Base-by-base conservation (phyloP, 805 yeast genomes). In the Pichia occidentalis region DNA sequence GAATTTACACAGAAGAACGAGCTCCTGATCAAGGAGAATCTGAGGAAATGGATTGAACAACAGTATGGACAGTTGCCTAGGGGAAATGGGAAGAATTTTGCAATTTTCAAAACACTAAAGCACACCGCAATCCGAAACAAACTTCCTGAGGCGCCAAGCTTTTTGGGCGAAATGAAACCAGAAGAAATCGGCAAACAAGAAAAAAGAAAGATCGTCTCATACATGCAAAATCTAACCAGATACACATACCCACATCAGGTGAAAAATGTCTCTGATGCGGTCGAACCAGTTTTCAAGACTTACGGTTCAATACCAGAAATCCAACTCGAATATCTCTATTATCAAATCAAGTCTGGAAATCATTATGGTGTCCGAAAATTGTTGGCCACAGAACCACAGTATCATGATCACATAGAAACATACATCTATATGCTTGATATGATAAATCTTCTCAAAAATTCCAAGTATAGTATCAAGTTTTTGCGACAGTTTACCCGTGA, bases 161-260 rank as follows among this genome's bases (percentile, higher is more conserved):
- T 13, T 22, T 10, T 37, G 5, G 4, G 3, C 3, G 21, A 9
- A 6, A 19, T 24, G 12, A 36, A 28, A 24, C 24, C 16, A 20
- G 16, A 32, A 19, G 36, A 37, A 22, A 28, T 30, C 8, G 14
- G 23, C 12, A 32, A 27, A 2, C 6, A 23, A 2, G 33, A 37
- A 18, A 22, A 22, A 7, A 23, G 25, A 5, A 17, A 14, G 3
- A 16, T 29, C 12, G 4, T 34, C 3, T 11, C 32, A 6, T 35
- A 32, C 21, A 18, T 35, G 3, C 17, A 25, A n/a, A 36, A 38
- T 14, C 18, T 40, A 7, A 29, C 28, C 3, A 38, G 40, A 34
- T 35, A 33, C 28, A 19, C 31, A 9, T 44, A 44, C 27, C 28
- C 38, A 3, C 29, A 33, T 21, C 30, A 33, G 13, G 31, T 23